Percentiles rank a stretch among this genome's conserved stretches.
phyloP scores from a whole-genome alignment of 1,284 basidiomycete species.

The Ustilago loliicola region DNA sequence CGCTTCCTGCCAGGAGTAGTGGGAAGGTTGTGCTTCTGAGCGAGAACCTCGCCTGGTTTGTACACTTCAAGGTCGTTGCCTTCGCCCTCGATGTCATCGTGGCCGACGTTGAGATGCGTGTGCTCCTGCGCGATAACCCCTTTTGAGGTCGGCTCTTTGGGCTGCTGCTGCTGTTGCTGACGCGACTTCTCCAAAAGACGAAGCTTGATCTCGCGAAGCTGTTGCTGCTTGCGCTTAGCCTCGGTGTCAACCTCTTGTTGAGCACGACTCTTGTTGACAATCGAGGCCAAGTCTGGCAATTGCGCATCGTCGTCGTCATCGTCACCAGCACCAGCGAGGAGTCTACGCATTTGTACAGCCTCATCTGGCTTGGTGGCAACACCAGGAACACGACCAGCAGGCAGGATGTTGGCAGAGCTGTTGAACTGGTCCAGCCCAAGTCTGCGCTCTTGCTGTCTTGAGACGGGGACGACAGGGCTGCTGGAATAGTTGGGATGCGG shows the following conservation, averaged over 20 bases:
- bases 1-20: conserved; percentile 37
- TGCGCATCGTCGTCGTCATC: conserved; percentile 34
- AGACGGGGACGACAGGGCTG: conserved; percentile 41
- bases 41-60: conserved; percentile 27
- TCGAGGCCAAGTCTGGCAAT: conserved; percentile 38
- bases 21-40: conserved; percentile 39
- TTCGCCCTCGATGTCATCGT: neutral
- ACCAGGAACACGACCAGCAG: conserved; percentile 23
- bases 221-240: conserved; percentile 20
- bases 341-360: neutral
- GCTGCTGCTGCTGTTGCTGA: conserved; percentile 12
- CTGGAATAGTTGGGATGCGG: conserved; percentile 29
- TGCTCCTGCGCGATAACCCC: neutral
- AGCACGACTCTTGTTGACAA: conserved; percentile 33
- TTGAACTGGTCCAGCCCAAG: conserved; percentile 31
- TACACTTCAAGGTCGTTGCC: conserved; percentile 34
- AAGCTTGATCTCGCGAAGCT: conserved; percentile 34
- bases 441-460: conserved; percentile 38
- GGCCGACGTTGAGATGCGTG: neutral
- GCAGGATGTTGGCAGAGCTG: conserved; percentile 20
- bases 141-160: neutral
- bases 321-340: conserved; percentile 11
- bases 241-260: conserved; percentile 29
- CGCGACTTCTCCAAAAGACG: conserved; percentile 31
- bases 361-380: conserved; percentile 34